Conservation (phyloP, 2,329 filamentous ascomycete genomes). For the Pezicula carpinea region DNA sequence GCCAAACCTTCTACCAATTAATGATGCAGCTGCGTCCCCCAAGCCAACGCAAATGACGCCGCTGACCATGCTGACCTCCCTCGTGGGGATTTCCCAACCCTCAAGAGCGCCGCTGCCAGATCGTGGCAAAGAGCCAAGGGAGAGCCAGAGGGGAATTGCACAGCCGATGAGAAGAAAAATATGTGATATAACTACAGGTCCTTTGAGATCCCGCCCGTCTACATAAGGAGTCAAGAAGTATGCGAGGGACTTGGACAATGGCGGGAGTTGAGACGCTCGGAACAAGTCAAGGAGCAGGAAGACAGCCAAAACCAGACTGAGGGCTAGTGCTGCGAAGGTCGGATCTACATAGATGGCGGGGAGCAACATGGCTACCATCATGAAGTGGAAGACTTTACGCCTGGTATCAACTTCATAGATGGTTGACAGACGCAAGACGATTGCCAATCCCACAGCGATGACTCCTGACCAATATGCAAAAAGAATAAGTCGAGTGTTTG, state of each 20-base stretch:
- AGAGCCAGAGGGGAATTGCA: slow-evolving; percentile 90
- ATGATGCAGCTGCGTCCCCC: slow-evolving; percentile 86
- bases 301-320: slow-evolving; percentile 73
- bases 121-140: slow-evolving; percentile 65
- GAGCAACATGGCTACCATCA: slow-evolving; percentile 95
- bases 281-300: slow-evolving; percentile 89
- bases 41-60: slow-evolving; percentile 93
- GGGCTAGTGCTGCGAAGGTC: slow-evolving; percentile 71
- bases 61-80: slow-evolving; percentile 85
- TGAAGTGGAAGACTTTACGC: slow-evolving; percentile 95
- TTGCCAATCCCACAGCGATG: slow-evolving; percentile 64
- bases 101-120: slow-evolving; percentile 48
- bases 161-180: slow-evolving; percentile 95
- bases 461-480: slow-evolving; percentile 69
- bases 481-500: slow-evolving; percentile 76
- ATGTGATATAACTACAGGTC: slow-evolving; percentile 91
- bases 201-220: slow-evolving; percentile 86
- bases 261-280: slow-evolving; percentile 85
- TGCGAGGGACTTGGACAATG: slow-evolving; percentile 79
- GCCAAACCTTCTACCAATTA: slow-evolving; percentile 84
- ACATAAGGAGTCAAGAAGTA: slow-evolving; percentile 89
- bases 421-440: slow-evolving; percentile 70
- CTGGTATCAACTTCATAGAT: slow-evolving; percentile 91
- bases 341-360: slow-evolving; percentile 86
- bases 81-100: slow-evolving; percentile 70